These are phyloP conservation scores for Eucalyptus curtisii DNA, from an alignment of 345 rosid genomes.

Conservation along the genomic window DNA sequence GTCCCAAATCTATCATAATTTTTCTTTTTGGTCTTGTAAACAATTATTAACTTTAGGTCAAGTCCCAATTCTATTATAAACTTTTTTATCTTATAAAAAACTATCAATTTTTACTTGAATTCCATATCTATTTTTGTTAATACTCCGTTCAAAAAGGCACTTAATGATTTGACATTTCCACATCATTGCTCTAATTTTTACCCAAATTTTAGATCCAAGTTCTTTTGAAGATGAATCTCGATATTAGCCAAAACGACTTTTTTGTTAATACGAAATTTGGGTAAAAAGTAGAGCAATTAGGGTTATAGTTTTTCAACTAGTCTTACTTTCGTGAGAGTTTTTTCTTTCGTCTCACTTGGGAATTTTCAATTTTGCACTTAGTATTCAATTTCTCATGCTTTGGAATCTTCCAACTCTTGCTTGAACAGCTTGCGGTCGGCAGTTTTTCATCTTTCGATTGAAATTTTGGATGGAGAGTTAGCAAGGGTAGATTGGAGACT, in stretches of 20 bases:
- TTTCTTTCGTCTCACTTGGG: rapidly evolving
- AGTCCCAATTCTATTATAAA: too few relatives aligned
- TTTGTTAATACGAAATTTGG: not conserved
- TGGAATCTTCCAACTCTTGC: not conserved
- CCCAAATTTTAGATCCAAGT: not conserved
- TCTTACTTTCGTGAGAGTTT: not conserved
- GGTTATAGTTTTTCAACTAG: not conserved
- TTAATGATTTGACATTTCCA: not conserved
- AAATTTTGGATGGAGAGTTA: not conserved
- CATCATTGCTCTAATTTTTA: not conserved
- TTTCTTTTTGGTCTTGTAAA: too few relatives aligned
- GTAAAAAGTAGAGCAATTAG: not conserved
- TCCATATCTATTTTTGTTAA: too few relatives aligned
- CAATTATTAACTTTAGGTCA: too few relatives aligned
- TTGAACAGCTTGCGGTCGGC: not conserved
- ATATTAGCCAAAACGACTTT: not conserved
- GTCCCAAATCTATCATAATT: not conserved
- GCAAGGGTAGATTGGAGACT: not conserved
- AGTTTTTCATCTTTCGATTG: not conserved
- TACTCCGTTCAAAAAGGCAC: too few relatives aligned
- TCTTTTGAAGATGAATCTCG: not conserved
- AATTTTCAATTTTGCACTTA: not conserved
- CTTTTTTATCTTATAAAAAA: too few relatives aligned
- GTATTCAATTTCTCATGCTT: not conserved
- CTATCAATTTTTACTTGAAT: too few relatives aligned